Percentiles rank a stretch among this genome's conserved stretches.
These are phyloP conservation scores for Leccinum pachyderme DNA, from an alignment of 1,284 basidiomycete genomes.

Conservation along the genomic window DNA sequence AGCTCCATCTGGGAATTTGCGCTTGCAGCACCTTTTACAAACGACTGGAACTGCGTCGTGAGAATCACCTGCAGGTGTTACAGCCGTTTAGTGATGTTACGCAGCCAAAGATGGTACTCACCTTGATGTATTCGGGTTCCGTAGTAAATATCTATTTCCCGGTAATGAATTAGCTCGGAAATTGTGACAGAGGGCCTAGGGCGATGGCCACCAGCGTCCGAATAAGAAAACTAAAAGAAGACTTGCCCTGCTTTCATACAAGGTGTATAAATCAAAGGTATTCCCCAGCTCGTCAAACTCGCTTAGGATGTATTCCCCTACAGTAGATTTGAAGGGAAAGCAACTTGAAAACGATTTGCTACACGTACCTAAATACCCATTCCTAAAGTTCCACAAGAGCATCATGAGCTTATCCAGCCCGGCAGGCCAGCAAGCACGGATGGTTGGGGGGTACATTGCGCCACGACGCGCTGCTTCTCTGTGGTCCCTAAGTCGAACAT, in stretches of 20 bases:
- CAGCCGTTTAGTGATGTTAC: too few species aligned
- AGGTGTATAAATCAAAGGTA: constrained; percentile 29
- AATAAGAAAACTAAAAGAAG: background rate
- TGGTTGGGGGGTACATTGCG: constrained; percentile 31
- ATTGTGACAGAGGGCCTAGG: background rate
- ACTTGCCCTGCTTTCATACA: constrained; percentile 36
- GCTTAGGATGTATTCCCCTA: constrained; percentile 27
- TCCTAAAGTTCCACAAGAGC: constrained; percentile 27
- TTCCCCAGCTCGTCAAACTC: constrained; percentile 28
- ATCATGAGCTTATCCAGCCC: constrained; percentile 31
- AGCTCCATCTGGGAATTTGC: background rate
- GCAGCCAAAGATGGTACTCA: background rate
- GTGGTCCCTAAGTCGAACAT: constrained; percentile 21
- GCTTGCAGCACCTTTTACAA: constrained; percentile 38
- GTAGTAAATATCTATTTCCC: constrained; percentile 31
- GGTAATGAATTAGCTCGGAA: background rate
- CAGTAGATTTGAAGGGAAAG: background rate
- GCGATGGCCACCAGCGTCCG: background rate
- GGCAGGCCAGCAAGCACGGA: constrained; percentile 32
- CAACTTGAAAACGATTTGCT: background rate
- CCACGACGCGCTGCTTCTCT: constrained; percentile 32
- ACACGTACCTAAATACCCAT: constrained; percentile 32
- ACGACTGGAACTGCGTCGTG: constrained; percentile 40
- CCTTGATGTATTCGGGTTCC: constrained; percentile 43
- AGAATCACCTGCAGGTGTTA: constrained; percentile 31